Conservation (phyloP, 2,329 filamentous ascomycete species). For the Rhynchosporium agropyri region DNA sequence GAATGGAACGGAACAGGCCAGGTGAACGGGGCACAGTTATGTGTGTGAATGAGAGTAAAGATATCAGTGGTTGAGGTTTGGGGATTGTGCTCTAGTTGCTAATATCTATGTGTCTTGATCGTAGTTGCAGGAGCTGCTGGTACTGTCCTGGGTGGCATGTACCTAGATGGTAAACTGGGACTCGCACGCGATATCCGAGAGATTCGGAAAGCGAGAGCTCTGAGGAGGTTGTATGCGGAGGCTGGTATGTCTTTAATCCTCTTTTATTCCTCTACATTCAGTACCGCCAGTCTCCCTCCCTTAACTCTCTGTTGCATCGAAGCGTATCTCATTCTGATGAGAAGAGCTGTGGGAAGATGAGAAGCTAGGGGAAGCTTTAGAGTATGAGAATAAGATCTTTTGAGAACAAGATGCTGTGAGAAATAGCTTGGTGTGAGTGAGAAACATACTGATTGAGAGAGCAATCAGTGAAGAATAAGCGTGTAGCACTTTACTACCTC, state of each 20-base stretch:
- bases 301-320: neutral
- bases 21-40: neutral
- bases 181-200: constrained; percentile 60
- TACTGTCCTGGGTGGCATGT: constrained; percentile 51
- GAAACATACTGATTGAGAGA: no score
- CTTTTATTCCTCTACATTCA: neutral
- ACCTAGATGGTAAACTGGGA: constrained; percentile 71
- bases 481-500: constrained; percentile 65
- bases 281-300: neutral
- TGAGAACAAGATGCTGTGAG: no score
- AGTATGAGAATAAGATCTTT: no score
- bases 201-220: constrained; percentile 49
- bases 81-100: constrained; percentile 9
- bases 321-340: neutral
- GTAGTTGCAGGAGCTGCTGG: constrained; percentile 39
- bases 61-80: no score
- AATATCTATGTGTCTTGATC: constrained; percentile 26
- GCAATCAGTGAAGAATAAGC: constrained; percentile 47
- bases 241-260: constrained; percentile 47
- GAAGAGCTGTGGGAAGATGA: neutral
- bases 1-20: neutral
- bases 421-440: no score
- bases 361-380: neutral
- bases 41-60: neutral
- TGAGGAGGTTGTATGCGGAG: constrained; percentile 50